phyloP scores from a whole-genome alignment of 2,329 filamentous ascomycete species.

The Knufia fluminis region DNA sequence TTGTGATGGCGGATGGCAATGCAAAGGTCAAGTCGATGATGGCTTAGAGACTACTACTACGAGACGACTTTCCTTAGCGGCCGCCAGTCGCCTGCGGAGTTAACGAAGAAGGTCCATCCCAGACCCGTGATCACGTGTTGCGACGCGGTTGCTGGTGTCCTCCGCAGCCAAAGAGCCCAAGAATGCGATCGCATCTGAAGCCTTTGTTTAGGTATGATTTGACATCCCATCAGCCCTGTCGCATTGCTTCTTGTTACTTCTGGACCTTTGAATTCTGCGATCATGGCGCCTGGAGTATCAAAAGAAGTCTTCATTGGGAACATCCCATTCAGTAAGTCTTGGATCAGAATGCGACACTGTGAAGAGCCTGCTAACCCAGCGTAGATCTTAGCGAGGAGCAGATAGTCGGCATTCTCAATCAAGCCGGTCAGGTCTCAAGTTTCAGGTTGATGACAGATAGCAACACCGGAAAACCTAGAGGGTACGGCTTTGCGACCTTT shows the following conservation, averaged over 20 bases:
- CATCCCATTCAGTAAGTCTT: slow-evolving; percentile 62
- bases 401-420: slow-evolving; percentile 86
- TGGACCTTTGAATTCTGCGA: slow-evolving; percentile 10
- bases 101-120: too few species aligned
- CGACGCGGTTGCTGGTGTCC: not conserved
- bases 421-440: slow-evolving; percentile 79
- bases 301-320: slow-evolving; percentile 42
- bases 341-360: slow-evolving; percentile 48
- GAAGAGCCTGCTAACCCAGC: slow-evolving; percentile 10
- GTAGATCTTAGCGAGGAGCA: slow-evolving; percentile 93
- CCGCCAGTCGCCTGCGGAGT: too few species aligned
- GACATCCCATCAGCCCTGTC: not conserved
- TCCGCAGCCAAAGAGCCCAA: not conserved
- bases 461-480: slow-evolving; percentile 88
- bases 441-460: slow-evolving; percentile 93
- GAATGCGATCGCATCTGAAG: not conserved
- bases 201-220: not conserved
- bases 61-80: too few species aligned
- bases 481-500: slow-evolving; percentile 94
- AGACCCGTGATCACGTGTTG: slow-evolving; percentile 6
- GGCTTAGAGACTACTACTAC: not conserved
- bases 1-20: not conserved
- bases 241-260: not conserved
- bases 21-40: not conserved
- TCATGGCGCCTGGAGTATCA: slow-evolving; percentile 37